Base-by-base conservation (phyloP, 805 yeast species). In the Geotrichum ghanense region DNA sequence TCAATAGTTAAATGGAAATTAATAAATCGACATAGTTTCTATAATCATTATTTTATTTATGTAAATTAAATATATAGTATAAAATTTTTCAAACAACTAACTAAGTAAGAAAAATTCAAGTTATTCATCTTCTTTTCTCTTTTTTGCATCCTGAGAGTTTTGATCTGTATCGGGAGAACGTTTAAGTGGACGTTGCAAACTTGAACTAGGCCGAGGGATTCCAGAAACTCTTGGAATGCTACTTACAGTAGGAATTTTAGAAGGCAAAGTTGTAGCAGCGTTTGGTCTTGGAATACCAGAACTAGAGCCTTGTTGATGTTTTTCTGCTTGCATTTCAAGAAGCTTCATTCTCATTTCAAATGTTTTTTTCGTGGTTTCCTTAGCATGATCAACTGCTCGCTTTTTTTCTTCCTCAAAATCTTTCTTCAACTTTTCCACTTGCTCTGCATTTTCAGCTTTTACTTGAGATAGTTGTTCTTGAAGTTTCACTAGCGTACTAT, bases 311-410 rank as follows among this genome's bases (percentile, higher is more conserved):
- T 60, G 63, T 49, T 74, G 78, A 24, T 74, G 65, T 45, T 71
- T 71, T 41, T 73, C 78, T n/a, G 75, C 63, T 59, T 74, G 78
- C 52, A 69, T 68, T 53, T 71, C 72, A 53, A 77, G 66, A 60
- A 81, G 71, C 49, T 71, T 73, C 48, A 73, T 70, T 53, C 78
- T 74, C 60, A 82, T 72, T 49, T 75, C 82, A 42, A 71, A 72
- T 55, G 78, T 79, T 57, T 77, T 75, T 44, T 75, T 74, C 40
- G 76, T 72, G 22, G 75, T 73, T 45, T 68, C 66, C 43, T 75
- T 64, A 2, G 74, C 70, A 42, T 68, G 72, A 25, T 67, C 70
- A 19, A 72, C 68, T 41, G 69, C 67, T 48, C 67, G 64, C 54
- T 45, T 56, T 60, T 53, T 65, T 62, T 64, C 69, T 40, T 57